These are phyloP conservation scores for Flagelloscypha sp. DNA, from an alignment of 768 basidiomycete species.

Conservation along the genomic window DNA sequence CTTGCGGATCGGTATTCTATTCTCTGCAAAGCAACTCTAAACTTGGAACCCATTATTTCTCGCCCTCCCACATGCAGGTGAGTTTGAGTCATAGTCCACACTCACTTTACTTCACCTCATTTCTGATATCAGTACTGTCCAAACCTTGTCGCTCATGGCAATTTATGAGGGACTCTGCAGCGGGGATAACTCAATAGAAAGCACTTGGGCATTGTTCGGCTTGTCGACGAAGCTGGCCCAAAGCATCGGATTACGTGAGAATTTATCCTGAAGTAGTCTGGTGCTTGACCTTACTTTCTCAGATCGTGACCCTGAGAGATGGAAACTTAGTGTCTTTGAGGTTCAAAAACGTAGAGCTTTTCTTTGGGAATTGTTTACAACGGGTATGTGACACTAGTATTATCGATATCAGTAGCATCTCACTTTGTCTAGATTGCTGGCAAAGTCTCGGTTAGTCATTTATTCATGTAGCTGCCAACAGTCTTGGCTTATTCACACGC, in stretches of 20 bases:
- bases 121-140: slow-evolving; percentile 64
- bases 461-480: slow-evolving; percentile 27
- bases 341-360: slow-evolving; percentile 64
- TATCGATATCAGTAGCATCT: no score
- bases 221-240: slow-evolving; percentile 59
- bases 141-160: slow-evolving; percentile 56
- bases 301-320: slow-evolving; percentile 71
- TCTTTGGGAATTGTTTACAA: slow-evolving; percentile 71
- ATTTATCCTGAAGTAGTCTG: slow-evolving; percentile 4
- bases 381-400: slow-evolving; percentile 73
- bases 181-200: slow-evolving; percentile 63
- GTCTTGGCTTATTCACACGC: no score
- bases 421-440: slow-evolving; percentile 25
- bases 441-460: slow-evolving; percentile 2
- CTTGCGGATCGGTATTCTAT: slow-evolving; percentile 48
- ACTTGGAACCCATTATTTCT: slow-evolving; percentile 60
- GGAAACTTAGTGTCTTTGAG: slow-evolving; percentile 51
- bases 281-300: slow-evolving; percentile 2
- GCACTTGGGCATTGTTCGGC: slow-evolving; percentile 60
- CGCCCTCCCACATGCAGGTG: slow-evolving; percentile 64
- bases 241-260: slow-evolving; percentile 39
- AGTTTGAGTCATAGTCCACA: no score
- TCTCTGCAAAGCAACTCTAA: slow-evolving; percentile 56
- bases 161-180: slow-evolving; percentile 65
- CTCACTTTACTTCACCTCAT: no score